Base-by-base conservation (phyloP, 495 filamentous ascomycete species). In the Platismatia glauca region DNA sequence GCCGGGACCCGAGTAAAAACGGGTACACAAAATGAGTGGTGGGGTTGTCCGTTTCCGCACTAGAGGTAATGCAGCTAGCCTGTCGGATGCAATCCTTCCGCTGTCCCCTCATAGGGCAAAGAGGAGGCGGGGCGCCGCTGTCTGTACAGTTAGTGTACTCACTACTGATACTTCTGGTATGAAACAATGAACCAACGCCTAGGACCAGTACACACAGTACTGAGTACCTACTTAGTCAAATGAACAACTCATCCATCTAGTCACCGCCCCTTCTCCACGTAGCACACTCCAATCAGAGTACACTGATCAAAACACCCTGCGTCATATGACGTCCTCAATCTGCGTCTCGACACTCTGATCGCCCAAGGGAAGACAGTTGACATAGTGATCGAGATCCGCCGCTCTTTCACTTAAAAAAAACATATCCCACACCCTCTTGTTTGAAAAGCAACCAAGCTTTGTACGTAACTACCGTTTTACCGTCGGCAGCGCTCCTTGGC, bases 361-460 rank as follows among this genome's bases (percentile, higher is more conserved):
- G 7, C 41, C 41, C 7, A 43, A 39, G 2, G 3, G 1, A 39
- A 39, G 6, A 39, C 6, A n/a, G n/a, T 2, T 7, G 4, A n/a
- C n/a, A n/a, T n/a, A n/a, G n/a, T n/a, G n/a, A 43, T 43, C 41
- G 41, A 43, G 41, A 43, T 43, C 9, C 41, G 20, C 20, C 7
- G 2, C 20, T 16, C 38, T n/a, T n/a, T n/a, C n/a, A n/a, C n/a
- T n/a, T n/a, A n/a, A n/a, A n/a, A n/a, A n/a, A n/a, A n/a, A n/a
- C n/a, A n/a, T n/a, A n/a, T n/a, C n/a, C n/a, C n/a, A n/a, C n/a
- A n/a, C n/a, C n/a, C n/a, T n/a, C n/a, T n/a, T n/a, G n/a, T n/a
- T n/a, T n/a, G n/a, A n/a, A n/a, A 20, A 31, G 37, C 24, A 62
- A 46, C n/a, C 60, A 62, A 62, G 60, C 60, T 62, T 56, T 62